Conservation (phyloP, 1,284 basidiomycete genomes). For the Apiotrichum domesticum region DNA sequence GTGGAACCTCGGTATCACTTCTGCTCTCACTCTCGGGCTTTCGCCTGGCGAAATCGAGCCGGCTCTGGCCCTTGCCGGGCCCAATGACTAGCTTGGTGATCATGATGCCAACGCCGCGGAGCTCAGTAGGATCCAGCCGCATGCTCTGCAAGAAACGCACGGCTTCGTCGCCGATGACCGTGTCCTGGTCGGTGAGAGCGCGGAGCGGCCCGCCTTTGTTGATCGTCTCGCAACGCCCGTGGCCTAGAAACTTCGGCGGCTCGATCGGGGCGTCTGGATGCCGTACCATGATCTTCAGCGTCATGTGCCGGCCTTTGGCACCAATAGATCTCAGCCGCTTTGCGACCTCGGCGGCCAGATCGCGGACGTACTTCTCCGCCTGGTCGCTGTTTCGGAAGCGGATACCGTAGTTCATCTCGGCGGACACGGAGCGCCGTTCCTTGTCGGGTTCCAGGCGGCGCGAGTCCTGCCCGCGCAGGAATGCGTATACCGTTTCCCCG, state of each 20-base stretch:
- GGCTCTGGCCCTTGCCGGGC: slow-evolving; percentile 22
- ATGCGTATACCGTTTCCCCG: slow-evolving; percentile 78
- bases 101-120: slow-evolving; percentile 89
- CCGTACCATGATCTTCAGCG: slow-evolving; percentile 82
- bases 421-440: slow-evolving; percentile 76
- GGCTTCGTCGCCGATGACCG: slow-evolving; percentile 67
- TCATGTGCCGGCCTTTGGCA: slow-evolving; percentile 66
- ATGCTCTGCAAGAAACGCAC: slow-evolving; percentile 69
- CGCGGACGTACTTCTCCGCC: slow-evolving; percentile 67
- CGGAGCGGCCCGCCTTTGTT: slow-evolving; percentile 66
- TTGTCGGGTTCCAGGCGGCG: slow-evolving; percentile 74
- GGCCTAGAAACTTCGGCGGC: slow-evolving; percentile 94
- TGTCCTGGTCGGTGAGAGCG: slow-evolving; percentile 60
- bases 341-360: slow-evolving; percentile 70
- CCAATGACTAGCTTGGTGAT: slow-evolving; percentile 76
- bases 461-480: slow-evolving; percentile 74
- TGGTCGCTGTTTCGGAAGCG: slow-evolving; percentile 78
- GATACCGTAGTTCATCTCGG: slow-evolving; percentile 94
- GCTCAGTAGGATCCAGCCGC: slow-evolving; percentile 71
- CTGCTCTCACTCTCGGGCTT: not conserved
- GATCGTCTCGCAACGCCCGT: slow-evolving; percentile 78
- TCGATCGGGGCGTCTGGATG: slow-evolving; percentile 81
- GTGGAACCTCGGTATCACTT: no score
- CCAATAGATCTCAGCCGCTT: slow-evolving; percentile 61
- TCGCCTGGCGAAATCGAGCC: slow-evolving; percentile 23